These are phyloP conservation scores for Amanita rimosa DNA, from an alignment of 768 basidiomycete species.

Conservation along the genomic window DNA sequence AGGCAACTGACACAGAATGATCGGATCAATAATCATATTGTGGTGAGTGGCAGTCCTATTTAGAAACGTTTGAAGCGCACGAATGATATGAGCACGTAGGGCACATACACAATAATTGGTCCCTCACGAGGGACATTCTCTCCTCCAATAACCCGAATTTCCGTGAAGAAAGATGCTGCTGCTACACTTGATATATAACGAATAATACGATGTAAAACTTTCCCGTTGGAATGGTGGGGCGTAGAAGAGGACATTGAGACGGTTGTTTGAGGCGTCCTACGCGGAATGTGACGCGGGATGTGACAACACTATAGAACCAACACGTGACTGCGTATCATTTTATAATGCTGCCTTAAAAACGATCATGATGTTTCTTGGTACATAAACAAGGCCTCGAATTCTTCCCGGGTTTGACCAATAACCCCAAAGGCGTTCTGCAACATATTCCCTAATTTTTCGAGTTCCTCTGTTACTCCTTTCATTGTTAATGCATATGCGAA, in stretches of 20 bases:
- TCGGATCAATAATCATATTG: constrained; percentile 93
- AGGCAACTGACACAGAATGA: constrained; percentile 51
- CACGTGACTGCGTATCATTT: too few relatives aligned
- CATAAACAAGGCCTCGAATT: constrained; percentile 74
- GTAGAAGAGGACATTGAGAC: background rate
- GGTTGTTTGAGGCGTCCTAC: background rate
- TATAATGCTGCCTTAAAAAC: too few relatives aligned
- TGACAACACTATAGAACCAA: too few relatives aligned
- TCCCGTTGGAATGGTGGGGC: constrained; percentile 4
- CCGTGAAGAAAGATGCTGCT: constrained; percentile 79
- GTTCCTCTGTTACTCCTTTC: constrained; percentile 86
- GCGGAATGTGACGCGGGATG: too few relatives aligned
- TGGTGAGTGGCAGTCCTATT: constrained; percentile 76
- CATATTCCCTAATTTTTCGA: constrained; percentile 70
- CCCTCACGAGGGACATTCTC: constrained; percentile 84
- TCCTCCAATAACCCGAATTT: constrained; percentile 75
- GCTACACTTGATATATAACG: constrained; percentile 64
- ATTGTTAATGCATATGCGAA: constrained; percentile 92
- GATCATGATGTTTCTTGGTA: constrained; percentile 10
- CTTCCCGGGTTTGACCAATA: constrained; percentile 70
- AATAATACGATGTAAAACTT: constrained; percentile 55
- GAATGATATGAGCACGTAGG: background rate
- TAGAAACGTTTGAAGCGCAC: background rate
- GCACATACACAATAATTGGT: constrained; percentile 81
- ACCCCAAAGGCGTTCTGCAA: constrained; percentile 90